Conservation (phyloP, 2,329 filamentous ascomycete species). For the Grosmannia clavigera region DNA sequence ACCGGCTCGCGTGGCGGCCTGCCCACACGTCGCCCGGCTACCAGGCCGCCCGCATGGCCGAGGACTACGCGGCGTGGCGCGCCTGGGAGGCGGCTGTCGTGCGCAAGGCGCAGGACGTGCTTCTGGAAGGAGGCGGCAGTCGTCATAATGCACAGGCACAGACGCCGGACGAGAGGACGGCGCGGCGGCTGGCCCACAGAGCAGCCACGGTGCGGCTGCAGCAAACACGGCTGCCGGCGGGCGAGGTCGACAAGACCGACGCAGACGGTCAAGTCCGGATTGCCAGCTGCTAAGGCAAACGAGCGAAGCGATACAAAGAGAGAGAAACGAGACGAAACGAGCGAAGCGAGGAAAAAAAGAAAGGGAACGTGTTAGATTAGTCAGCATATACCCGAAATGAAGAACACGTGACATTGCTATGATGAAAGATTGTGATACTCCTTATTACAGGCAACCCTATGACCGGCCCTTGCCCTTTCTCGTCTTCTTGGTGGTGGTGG, state of each 20-base stretch:
- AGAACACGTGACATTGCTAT: too few relatives aligned
- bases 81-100: constrained; percentile 44
- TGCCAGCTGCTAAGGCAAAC: constrained; percentile 21
- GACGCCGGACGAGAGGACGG: neutral
- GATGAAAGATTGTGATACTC: too few relatives aligned
- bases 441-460: constrained; percentile 1
- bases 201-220: constrained; percentile 31
- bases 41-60: constrained; percentile 50
- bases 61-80: constrained; percentile 52
- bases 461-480: constrained; percentile 19
- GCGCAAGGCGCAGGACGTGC: constrained; percentile 33
- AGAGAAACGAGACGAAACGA: too few relatives aligned
- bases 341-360: too few relatives aligned
- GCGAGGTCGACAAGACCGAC: constrained; percentile 32
- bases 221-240: constrained; percentile 36
- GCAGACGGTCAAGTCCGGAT: constrained; percentile 32
- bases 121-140: constrained; percentile 4
- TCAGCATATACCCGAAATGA: too few relatives aligned
- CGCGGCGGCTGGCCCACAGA: constrained; percentile 18
- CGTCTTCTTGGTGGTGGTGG: constrained; percentile 4
- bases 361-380: too few relatives aligned
- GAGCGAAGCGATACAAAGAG: too few relatives aligned
- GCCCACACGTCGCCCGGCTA: constrained; percentile 52
- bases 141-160: constrained; percentile 5
- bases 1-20: constrained; percentile 43